Percentiles rank a stretch among this genome's conserved stretches.
These are phyloP conservation scores for Aspergillus sp. DNA, from an alignment of 2,329 filamentous ascomycete species.

Conservation along the genomic window DNA sequence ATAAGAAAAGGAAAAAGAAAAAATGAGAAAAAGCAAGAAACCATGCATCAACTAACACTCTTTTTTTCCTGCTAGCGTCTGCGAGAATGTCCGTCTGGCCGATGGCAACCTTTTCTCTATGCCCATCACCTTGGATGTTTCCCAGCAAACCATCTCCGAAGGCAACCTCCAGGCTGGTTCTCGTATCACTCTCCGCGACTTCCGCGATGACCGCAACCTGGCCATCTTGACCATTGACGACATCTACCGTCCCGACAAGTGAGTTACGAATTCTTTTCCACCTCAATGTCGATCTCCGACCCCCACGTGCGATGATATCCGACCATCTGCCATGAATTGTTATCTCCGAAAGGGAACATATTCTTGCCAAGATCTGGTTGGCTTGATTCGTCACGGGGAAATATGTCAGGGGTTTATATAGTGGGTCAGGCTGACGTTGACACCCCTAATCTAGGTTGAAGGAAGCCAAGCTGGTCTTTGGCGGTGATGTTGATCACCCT, in stretches of 20 bases:
- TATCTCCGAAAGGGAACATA: too few species aligned
- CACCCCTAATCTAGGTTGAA: conserved; percentile 54
- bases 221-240: conserved; percentile 95
- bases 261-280: conserved; percentile 31
- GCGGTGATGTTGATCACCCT: conserved; percentile 84
- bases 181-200: conserved; percentile 84
- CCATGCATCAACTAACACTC: conserved; percentile 5
- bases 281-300: conserved; percentile 2
- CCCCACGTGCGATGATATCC: not conserved
- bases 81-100: conserved; percentile 78
- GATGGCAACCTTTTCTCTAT: conserved; percentile 93
- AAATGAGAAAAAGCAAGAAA: too few species aligned
- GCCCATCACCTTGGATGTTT: conserved; percentile 89
- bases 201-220: conserved; percentile 92
- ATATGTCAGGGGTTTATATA: conserved; percentile 11
- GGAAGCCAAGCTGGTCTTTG: conserved; percentile 93
- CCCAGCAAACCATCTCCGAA: conserved; percentile 68
- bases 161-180: conserved; percentile 72
- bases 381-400: not conserved
- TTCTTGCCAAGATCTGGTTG: too few species aligned
- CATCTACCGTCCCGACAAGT: conserved; percentile 95
- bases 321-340: not conserved
- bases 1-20: conserved; percentile 2
- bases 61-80: conserved; percentile 58
- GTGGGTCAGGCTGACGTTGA: conserved; percentile 24